phyloP scores from a whole-genome alignment of 768 basidiomycete genomes.

The Solioccasus polychromus region DNA sequence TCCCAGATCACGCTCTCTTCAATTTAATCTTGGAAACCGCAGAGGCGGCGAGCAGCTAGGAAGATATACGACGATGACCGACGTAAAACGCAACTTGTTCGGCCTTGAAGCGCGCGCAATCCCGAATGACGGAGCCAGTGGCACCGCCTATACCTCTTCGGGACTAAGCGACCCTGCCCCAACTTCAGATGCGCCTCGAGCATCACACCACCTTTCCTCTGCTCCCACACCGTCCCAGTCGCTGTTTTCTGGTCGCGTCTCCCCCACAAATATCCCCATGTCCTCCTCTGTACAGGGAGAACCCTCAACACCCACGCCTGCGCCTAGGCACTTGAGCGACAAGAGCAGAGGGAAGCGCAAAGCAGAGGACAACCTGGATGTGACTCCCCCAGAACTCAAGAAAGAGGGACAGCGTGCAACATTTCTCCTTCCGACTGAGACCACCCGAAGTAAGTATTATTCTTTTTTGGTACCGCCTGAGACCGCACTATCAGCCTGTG shows the following conservation, averaged over 20 bases:
- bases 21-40: conserved; percentile 13
- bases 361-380: conserved; percentile 68
- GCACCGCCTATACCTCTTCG: conserved; percentile 14
- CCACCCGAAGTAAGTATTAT: conserved; percentile 52
- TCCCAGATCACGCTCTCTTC: conserved; percentile 22
- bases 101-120: conserved; percentile 19
- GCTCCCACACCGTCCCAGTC: conserved; percentile 20
- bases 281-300: conserved; percentile 17
- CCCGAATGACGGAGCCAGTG: conserved; percentile 13
- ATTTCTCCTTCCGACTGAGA: conserved; percentile 55
- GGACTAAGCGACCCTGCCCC: conserved; percentile 18
- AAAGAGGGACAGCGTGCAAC: conserved; percentile 52
- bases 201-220: conserved; percentile 12
- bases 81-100: conserved; percentile 27
- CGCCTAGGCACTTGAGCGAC: conserved; percentile 31
- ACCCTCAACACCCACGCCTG: conserved; percentile 34
- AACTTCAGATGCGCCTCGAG: conserved; percentile 7
- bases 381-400: conserved; percentile 63
- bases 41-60: conserved; percentile 12
- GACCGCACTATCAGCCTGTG: conserved; percentile 21
- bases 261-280: conserved; percentile 8
- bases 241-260: conserved; percentile 11
- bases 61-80: conserved; percentile 12
- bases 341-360: conserved; percentile 63
- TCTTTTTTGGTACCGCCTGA: conserved; percentile 14